These are phyloP conservation scores for Penicillium sclerotiorum DNA, from an alignment of 2,329 filamentous ascomycete species.

Conservation along the genomic window DNA sequence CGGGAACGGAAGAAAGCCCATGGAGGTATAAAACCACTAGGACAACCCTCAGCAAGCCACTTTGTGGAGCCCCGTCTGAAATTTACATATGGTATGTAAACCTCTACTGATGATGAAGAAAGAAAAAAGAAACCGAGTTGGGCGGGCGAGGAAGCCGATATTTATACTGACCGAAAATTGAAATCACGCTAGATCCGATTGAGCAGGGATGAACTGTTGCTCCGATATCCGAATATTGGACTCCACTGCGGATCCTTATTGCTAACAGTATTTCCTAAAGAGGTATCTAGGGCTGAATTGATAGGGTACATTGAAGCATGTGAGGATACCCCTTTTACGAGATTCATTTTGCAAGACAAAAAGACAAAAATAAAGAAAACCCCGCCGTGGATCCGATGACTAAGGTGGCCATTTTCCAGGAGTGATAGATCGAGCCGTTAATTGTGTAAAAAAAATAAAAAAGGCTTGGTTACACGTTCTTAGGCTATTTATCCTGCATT, in stretches of 20 bases:
- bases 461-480: no score
- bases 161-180: slow-evolving; percentile 33
- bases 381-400: no score
- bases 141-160: slow-evolving; percentile 11
- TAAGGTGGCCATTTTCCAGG: no score
- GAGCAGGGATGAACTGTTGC: slow-evolving; percentile 13
- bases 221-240: neutral
- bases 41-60: slow-evolving; percentile 56
- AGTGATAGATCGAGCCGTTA: no score
- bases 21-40: slow-evolving; percentile 43
- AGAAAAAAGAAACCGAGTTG: slow-evolving; percentile 38
- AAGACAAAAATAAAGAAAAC: no score
- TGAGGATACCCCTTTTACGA: no score
- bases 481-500: no score
- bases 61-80: slow-evolving; percentile 48
- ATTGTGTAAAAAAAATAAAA: no score
- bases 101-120: slow-evolving; percentile 55
- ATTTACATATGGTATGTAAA: slow-evolving; percentile 55
- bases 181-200: slow-evolving; percentile 28
- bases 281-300: slow-evolving; percentile 9
- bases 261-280: neutral
- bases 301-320: neutral
- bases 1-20: slow-evolving; percentile 56
- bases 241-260: neutral
- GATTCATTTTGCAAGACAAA: no score